Base-by-base conservation (phyloP, 768 basidiomycete genomes). In the Boletus sp. region DNA sequence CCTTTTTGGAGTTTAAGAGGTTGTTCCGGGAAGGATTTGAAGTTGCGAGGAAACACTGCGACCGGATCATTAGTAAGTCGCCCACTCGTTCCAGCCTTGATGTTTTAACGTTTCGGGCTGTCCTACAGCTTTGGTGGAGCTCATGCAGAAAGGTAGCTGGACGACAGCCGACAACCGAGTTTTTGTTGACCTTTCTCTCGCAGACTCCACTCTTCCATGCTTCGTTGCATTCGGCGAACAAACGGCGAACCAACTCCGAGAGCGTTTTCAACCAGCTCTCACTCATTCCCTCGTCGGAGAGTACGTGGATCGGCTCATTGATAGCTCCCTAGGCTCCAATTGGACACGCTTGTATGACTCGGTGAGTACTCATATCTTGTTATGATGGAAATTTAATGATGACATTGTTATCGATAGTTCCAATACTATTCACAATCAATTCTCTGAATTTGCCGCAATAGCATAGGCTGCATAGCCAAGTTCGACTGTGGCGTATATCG, bases 291-390 rank as follows among this genome's bases (percentile, higher is more conserved):
- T 90, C 36, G 87, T 95, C 30, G 92, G 86, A 42, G 92, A 94
- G 36, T 85, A 96, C 67, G 81, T 97, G n/a, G 93, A 98, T 61
- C 79, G 87, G 47, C 77, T 99, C 45, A 90, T 99, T 60, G 87
- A 97, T 59, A 89, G 81, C 53, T 96, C 95, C 1, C 75, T 97
- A 46, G 94, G 92, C 12, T 95, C 92, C 33, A 87, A 91, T 59
- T 98, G 95, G 89, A 98, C 97, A 37, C 80, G 94, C 62, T 73
- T 98, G 35, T 99, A 99, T 70, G 97, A 99, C 73, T 97, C 93
- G 58, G 92, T 93, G 67, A 66, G 88, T 67, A 33, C 40, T 29
- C 33, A 61, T 39, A 5, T 47, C 36, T 39, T 11, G 40, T 35
- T 42, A 32, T 50, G 20, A 40, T 20, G 9, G 30, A 55, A 12